Percentiles rank a stretch among this genome's conserved stretches.
Evolutionary conservation across 805 yeast genomes (phyloP).

Genomic region (Saccharomyces eubayanus): DNA sequence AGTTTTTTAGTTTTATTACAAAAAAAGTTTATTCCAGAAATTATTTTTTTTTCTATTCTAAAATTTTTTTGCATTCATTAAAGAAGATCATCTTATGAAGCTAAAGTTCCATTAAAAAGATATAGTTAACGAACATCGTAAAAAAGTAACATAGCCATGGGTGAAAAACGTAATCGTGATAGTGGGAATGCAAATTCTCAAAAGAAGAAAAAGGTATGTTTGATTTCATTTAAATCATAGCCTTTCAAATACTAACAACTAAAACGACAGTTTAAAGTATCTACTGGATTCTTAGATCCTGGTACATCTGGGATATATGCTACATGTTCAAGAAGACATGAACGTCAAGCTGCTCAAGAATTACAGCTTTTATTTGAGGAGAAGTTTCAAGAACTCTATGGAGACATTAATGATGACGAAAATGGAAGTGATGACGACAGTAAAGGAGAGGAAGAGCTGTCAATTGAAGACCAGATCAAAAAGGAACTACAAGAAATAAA

Average conservation of each 20-base stretch:
- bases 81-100: neutral
- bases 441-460: slow-evolving; percentile 35
- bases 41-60: neutral
- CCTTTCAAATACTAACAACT: neutral
- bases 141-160: neutral
- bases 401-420: slow-evolving; percentile 28
- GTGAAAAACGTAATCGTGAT: neutral
- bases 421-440: slow-evolving; percentile 22
- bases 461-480: slow-evolving; percentile 69
- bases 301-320: slow-evolving; percentile 83
- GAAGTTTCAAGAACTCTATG: slow-evolving; percentile 40
- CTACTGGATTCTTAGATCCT: slow-evolving; percentile 51
- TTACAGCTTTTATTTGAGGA: slow-evolving; percentile 51
- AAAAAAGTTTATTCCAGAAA: neutral
- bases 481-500: slow-evolving; percentile 62
- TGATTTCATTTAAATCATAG: neutral
- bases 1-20: neutral
- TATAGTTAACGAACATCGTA: neutral
- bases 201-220: slow-evolving; percentile 10
- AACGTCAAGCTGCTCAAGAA: slow-evolving; percentile 69
- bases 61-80: neutral
- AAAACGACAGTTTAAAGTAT: slow-evolving; percentile 23
- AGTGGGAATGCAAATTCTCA: slow-evolving; percentile 1
- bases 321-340: slow-evolving; percentile 78
- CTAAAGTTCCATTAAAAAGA: neutral